Evolutionary conservation across 2,329 filamentous ascomycete genomes (phyloP).

Genomic region (Penicillium frequentans): DNA sequence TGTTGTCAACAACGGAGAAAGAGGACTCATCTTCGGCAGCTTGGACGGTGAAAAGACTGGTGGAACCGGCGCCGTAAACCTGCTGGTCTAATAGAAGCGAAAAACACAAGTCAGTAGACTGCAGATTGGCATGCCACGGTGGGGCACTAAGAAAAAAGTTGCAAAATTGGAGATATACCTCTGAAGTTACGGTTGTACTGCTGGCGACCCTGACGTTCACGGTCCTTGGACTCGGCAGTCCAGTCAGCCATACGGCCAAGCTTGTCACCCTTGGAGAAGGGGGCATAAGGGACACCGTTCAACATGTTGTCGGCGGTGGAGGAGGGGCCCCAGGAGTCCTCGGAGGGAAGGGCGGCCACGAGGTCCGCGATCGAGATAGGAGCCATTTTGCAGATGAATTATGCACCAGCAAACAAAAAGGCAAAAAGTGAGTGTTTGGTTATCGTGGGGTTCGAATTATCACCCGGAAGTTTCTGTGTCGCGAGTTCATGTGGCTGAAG

Average conservation of each 20-base stretch:
- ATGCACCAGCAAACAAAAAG: conserved; percentile 16
- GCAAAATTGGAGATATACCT: conserved; percentile 55
- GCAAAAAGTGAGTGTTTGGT: conserved; percentile 14
- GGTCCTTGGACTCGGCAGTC: conserved; percentile 82
- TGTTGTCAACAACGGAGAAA: conserved; percentile 98
- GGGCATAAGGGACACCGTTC: conserved; percentile 93
- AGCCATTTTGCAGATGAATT: conserved; percentile 43
- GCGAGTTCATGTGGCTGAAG: conserved; percentile 24
- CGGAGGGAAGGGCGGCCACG: conserved; percentile 69
- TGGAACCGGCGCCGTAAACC: conserved; percentile 89
- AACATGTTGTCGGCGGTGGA: conserved; percentile 83
- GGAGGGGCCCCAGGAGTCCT: conserved; percentile 84
- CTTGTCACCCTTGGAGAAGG: conserved; percentile 98
- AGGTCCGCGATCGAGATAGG: conserved; percentile 62
- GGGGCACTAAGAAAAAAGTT: conserved; percentile 2
- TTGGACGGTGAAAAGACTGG: conserved; percentile 84
- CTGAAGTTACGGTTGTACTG: conserved; percentile 93
- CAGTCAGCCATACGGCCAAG: conserved; percentile 99
- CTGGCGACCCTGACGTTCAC: conserved; percentile 71
- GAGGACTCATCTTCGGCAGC: conserved; percentile 92
- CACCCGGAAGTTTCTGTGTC: conserved; percentile 30
- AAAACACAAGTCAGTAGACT: conserved; percentile 8
- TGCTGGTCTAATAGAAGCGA: conserved; percentile 70
- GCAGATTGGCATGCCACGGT: background rate
- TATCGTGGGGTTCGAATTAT: conserved; percentile 25